Evolutionary conservation across 2,329 filamentous ascomycete genomes (phyloP).

Genomic region (Trichoderma endophyticum): DNA sequence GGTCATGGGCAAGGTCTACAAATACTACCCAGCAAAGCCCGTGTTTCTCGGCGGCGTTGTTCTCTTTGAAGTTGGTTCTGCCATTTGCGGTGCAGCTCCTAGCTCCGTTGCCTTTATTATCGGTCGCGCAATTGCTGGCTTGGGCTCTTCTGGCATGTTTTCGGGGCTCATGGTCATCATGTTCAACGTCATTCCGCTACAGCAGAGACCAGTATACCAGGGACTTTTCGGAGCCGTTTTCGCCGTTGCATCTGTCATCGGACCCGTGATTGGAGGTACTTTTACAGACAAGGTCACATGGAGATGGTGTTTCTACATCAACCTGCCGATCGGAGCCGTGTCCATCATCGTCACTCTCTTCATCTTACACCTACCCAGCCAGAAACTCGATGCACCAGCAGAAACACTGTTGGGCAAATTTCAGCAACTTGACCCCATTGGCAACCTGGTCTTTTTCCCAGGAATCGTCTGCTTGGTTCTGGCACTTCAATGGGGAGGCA

Average conservation of each 20-base stretch:
- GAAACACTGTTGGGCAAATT: conserved; percentile 29
- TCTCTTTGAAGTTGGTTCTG: conserved; percentile 49
- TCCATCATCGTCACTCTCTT: not conserved
- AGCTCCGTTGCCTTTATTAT: conserved; percentile 42
- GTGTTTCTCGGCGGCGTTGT: conserved; percentile 41
- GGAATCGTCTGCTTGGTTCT: conserved; percentile 3
- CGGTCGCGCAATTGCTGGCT: conserved; percentile 44
- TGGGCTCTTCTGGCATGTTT: conserved; percentile 41
- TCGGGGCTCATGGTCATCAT: conserved; percentile 9
- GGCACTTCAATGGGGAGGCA: conserved; percentile 45
- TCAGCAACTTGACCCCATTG: conserved; percentile 23
- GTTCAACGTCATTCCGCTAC: not conserved
- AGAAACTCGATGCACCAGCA: conserved; percentile 20
- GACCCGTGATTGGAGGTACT: conserved; percentile 28
- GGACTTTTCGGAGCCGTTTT: conserved; percentile 32
- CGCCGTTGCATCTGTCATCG: conserved; percentile 37
- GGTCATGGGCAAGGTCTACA: conserved; percentile 34
- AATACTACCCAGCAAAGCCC: conserved; percentile 46
- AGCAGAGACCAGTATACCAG: conserved; percentile 15
- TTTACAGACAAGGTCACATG: conserved; percentile 32
- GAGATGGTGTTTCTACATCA: conserved; percentile 20
- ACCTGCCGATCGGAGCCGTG: conserved; percentile 11
- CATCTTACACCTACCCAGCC: conserved; percentile 25
- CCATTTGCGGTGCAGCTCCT: conserved; percentile 41
- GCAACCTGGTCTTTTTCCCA: conserved; percentile 6